Evolutionary conservation across 306 rosid genomes (phyloP).

Genomic region (Cercis canadensis): DNA sequence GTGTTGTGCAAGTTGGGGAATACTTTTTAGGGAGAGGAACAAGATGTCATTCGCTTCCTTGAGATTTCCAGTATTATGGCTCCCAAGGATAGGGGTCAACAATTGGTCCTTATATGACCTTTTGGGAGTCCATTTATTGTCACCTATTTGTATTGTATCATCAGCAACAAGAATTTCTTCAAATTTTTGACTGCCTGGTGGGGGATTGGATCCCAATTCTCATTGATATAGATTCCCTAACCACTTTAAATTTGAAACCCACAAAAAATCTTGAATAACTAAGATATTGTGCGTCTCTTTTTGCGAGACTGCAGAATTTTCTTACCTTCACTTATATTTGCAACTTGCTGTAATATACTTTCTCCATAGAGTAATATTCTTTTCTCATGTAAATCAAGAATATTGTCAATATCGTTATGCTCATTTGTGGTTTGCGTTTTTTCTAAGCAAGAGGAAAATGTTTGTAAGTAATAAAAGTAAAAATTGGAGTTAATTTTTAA

Average conservation of each 20-base stretch:
- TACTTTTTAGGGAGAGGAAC: conserved; percentile 30
- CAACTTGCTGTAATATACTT: conserved; percentile 54
- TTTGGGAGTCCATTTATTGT: too few relatives aligned
- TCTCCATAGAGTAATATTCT: conserved; percentile 22
- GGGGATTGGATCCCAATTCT: conserved; percentile 26
- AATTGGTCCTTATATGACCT: conserved; percentile 6
- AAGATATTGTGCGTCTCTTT: conserved; percentile 51
- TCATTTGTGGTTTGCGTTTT: not conserved
- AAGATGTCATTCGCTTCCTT: conserved; percentile 55
- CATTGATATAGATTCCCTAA: conserved; percentile 44
- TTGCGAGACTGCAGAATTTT: conserved; percentile 31
- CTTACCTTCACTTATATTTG: conserved; percentile 34
- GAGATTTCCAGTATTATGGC: not conserved
- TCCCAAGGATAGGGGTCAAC: conserved; percentile 6
- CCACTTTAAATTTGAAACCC: conserved; percentile 35
- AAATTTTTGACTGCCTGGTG: conserved; percentile 51
- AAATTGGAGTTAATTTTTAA: not conserved
- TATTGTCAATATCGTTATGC: not conserved
- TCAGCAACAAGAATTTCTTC: conserved; percentile 47
- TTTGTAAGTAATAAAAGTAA: not conserved
- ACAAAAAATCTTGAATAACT: conserved; percentile 23
- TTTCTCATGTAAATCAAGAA: conserved; percentile 4
- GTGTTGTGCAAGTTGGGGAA: conserved; percentile 57
- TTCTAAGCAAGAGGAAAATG: too few relatives aligned
- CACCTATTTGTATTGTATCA: too few relatives aligned